Base-by-base conservation (phyloP, 1,139 yeast species). In the Kluyveromyces marxianus region DNA sequence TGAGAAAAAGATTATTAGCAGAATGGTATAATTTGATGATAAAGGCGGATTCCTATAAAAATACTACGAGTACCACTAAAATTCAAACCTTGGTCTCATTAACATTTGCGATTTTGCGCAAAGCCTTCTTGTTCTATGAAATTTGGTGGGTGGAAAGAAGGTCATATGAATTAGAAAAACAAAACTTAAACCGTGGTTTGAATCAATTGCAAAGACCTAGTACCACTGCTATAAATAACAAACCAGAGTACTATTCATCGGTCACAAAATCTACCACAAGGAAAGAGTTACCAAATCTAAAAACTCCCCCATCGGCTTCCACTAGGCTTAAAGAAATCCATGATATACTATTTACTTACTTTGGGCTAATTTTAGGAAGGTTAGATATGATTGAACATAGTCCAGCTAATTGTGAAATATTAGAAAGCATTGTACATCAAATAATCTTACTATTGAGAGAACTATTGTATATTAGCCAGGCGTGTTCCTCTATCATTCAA, bases 21-120 rank as follows among this genome's bases (percentile, higher is more conserved):
- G 97, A 90, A 60, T 85, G 97, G 84, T 90, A 94, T 47, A 84
- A 83, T 49, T 70, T 92, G 39, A 89, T 90, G 76, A 77, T 84
- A 7, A 83, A 85, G 56, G 96, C 97, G 3, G 88, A 85, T 57
- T 88, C 85, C 47, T 85, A 81, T 60, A 81, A 83, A 58, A 82
- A 86, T 44, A 81, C 95, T 0, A 72, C 83, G 35, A 82, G 78
- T 49, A 73, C 73, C 44, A 72, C 74, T 39, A 82, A 85, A 54
- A 76, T 88, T 49, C 88, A 83, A 55, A 77, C 82, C 25, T 70
- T 90, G 49, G 83, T 86, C 32, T 66, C 81, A 44, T 76, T 89
- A 71, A 79, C 86, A 4, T 81, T 79, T 61, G 86, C 86, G 59
- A 87, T 88, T 14, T 69, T 87, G 30, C 74, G 84, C 54, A 79